Evolutionary conservation across 2,329 filamentous ascomycete species (phyloP).

Genomic region (Aspergillus neoniger): DNA sequence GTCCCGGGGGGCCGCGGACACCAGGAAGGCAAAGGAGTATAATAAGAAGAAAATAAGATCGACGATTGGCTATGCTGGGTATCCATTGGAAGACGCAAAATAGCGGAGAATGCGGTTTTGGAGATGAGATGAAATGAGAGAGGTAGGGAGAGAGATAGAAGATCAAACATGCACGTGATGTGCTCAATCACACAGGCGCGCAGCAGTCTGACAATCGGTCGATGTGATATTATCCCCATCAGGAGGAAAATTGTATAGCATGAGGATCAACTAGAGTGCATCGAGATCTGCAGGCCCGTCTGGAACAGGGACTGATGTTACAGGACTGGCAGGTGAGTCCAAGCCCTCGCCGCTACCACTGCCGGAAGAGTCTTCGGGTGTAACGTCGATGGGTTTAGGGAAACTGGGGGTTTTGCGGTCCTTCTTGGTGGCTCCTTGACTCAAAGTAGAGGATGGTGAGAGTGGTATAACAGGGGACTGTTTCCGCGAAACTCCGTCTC

Average conservation of each 20-base stretch:
- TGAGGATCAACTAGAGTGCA: not conserved
- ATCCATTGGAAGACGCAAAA: slow-evolving; percentile 15
- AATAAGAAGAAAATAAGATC: not conserved
- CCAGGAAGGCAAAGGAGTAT: not conserved
- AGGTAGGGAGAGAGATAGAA: not conserved
- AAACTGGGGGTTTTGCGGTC: slow-evolving; percentile 7
- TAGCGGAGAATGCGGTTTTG: not conserved
- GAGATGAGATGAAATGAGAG: too few relatives aligned
- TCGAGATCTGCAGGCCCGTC: slow-evolving; percentile 3
- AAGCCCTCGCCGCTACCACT: slow-evolving; percentile 32
- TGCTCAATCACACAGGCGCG: not conserved
- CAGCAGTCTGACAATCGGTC: not conserved
- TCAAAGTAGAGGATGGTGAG: slow-evolving; percentile 5
- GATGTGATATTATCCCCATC: not conserved
- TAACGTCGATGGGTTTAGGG: slow-evolving; percentile 16
- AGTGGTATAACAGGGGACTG: slow-evolving; percentile 4
- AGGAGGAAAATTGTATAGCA: not conserved
- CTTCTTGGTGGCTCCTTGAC: slow-evolving; percentile 8
- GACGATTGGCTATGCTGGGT: slow-evolving; percentile 18
- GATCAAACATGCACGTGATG: not conserved
- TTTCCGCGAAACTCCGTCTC: slow-evolving; percentile 10
- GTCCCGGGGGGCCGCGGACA: not conserved
- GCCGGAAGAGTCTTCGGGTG: slow-evolving; percentile 31
- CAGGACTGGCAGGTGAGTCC: slow-evolving; percentile 28
- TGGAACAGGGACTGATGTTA: slow-evolving; percentile 14